Conservation (phyloP, 345 rosid species). For the Linum lewisii region DNA sequence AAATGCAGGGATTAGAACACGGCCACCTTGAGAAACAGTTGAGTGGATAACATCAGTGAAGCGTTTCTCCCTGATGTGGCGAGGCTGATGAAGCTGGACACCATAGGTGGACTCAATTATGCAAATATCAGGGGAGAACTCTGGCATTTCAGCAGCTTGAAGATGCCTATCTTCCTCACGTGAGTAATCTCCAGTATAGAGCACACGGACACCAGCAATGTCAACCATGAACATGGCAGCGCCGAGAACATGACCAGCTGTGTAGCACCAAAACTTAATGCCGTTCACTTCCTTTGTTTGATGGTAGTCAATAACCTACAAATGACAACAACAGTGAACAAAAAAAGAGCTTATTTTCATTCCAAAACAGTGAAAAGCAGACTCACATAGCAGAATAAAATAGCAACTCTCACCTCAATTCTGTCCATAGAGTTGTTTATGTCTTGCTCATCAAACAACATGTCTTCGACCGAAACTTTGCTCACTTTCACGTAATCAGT, state of each 20-base stretch:
- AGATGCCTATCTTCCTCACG: conserved; percentile 95
- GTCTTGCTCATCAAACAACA: conserved; percentile 89
- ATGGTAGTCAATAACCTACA: conserved; percentile 82
- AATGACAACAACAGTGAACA: not conserved
- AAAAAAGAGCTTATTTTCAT: not conserved
- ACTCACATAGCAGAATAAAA: not conserved
- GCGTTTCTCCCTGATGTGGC: conserved; percentile 81
- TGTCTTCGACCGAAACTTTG: conserved; percentile 94
- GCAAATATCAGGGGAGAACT: conserved; percentile 93
- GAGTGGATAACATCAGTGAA: conserved; percentile 90
- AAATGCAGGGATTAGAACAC: conserved; percentile 52
- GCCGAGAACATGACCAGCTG: conserved; percentile 98
- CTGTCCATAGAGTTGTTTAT: conserved; percentile 84
- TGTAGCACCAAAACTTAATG: conserved; percentile 92
- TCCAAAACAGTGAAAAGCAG: not conserved
- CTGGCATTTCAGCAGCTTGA: conserved; percentile 90
- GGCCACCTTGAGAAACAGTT: conserved; percentile 80
- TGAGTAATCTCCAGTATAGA: conserved; percentile 92
- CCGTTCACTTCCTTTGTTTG: conserved; percentile 88
- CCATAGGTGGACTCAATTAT: conserved; percentile 92
- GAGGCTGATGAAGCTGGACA: conserved; percentile 91
- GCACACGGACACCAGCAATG: conserved; percentile 83
- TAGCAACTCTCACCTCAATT: conserved; percentile 54
- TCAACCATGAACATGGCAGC: conserved; percentile 99
- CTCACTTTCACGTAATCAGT: conserved; percentile 96